Base-by-base conservation (phyloP, 129 eudicot genomes). In the Artemisia tridentata region DNA sequence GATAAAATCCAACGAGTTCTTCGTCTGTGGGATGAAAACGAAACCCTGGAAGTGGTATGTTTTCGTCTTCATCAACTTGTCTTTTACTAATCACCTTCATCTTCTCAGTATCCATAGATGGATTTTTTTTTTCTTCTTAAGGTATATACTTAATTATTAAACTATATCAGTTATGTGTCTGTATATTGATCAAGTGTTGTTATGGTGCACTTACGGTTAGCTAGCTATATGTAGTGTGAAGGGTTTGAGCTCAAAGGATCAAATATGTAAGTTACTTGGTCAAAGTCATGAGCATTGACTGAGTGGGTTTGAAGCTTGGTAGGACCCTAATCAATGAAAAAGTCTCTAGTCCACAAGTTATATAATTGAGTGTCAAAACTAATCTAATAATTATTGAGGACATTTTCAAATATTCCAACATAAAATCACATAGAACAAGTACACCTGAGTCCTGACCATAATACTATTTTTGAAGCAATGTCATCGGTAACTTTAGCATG, bases 1-100 rank as follows among this genome's bases (percentile, higher is more conserved):
- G 98, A 90, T 93, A 93, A 84, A 93, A 93, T 51, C 89, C 98
- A 0, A 93, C 84, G 9, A 93, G 95, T 55, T 93, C 98, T 79
- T 93, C 98, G 65, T 93, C 98, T 5, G 98, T 93, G 11, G 98
- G 98, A 72, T 89, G 96, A 73, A 93, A 93, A 14, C 98, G 87
- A 77, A 93, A 93, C 1, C 98, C 98, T 0, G 98, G 98, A 41
- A 90, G 88, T 17, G 91, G 86, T 62, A 72, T 76, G 61, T 83
- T 67, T 45, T 78, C 74, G 51, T 72, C 74, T 65, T 60, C 98
- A 93, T 93, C 51, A 93, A 96, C 83, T 84, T 70, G 85, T 93
- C 98, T 58, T 80, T 84, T 67, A 89, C 95, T 87, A 95, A 56
- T 84, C 92, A 27, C 85, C 84, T 49, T 84, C 96, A 29, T 80